Percentiles rank a stretch among this genome's conserved stretches.
phyloP scores from a whole-genome alignment of 2,329 filamentous ascomycete genomes.

The Lojkania enalia region DNA sequence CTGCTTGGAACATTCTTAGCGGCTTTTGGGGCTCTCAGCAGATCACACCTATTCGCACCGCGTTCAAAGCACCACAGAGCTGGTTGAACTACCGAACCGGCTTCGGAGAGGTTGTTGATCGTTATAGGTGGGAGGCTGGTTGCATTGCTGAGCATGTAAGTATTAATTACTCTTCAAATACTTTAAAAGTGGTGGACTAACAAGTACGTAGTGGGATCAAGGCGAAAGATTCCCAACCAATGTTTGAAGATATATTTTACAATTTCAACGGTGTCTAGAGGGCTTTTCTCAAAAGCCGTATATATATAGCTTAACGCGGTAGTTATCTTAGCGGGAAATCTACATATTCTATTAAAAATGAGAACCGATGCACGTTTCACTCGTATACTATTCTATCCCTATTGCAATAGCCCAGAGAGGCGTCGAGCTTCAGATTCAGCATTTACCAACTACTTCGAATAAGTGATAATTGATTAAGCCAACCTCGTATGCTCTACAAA shows the following conservation, averaged over 20 bases:
- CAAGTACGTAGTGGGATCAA: slow-evolving; percentile 28
- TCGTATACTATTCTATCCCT: too few species aligned
- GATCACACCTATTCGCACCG: slow-evolving; percentile 27
- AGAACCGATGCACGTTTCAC: too few species aligned
- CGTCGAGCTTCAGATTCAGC: too few species aligned
- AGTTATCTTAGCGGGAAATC: too few species aligned
- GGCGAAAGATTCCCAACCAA: slow-evolving; percentile 21
- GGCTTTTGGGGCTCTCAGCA: slow-evolving; percentile 28
- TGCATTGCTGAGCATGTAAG: slow-evolving; percentile 40
- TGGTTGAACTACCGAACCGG: slow-evolving; percentile 32
- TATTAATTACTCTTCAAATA: slow-evolving; percentile 7
- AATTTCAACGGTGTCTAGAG: neutral
- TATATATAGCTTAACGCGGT: too few species aligned
- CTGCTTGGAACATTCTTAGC: slow-evolving; percentile 29
- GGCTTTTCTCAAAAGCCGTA: too few species aligned
- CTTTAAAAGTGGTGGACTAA: neutral
- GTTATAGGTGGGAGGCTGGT: slow-evolving; percentile 35
- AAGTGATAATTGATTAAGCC: too few species aligned
- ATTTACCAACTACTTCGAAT: too few species aligned
- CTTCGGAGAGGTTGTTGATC: slow-evolving; percentile 33
- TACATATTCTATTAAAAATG: too few species aligned
- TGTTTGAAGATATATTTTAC: too few species aligned
- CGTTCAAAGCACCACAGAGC: slow-evolving; percentile 25
- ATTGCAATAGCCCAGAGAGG: too few species aligned
- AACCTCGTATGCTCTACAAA: too few species aligned